phyloP scores from a whole-genome alignment of 176 grass and related monocot species.

The Cenchrus fungigraminus region DNA sequence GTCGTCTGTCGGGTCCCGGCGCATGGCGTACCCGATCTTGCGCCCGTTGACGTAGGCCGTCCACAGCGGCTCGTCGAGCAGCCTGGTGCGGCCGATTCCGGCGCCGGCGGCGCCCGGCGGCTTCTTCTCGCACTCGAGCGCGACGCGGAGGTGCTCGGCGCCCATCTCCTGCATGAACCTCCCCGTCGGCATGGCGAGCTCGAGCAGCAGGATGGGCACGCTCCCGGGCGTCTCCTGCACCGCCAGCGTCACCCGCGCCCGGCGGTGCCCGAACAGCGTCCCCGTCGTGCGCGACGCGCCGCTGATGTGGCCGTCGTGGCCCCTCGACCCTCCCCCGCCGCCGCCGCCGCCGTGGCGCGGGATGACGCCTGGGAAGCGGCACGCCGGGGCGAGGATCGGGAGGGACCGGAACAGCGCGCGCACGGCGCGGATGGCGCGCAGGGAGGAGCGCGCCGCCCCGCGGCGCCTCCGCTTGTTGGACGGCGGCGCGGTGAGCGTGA shows the following conservation, averaged over 20 bases:
- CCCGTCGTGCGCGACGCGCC: constrained; percentile 77
- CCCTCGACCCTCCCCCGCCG: constrained; percentile 30
- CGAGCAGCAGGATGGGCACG: constrained; percentile 83
- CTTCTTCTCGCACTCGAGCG: constrained; percentile 90
- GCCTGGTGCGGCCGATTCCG: constrained; percentile 49
- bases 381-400: constrained; percentile 77
- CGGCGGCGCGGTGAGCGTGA: constrained; percentile 67
- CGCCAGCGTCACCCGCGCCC: constrained; percentile 78
- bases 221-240: constrained; percentile 86
- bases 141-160: constrained; percentile 77
- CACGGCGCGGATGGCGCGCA: constrained; percentile 66
- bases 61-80: constrained; percentile 90
- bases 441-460: constrained; percentile 47
- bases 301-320: constrained; percentile 62
- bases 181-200: constrained; percentile 81
- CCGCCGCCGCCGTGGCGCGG: constrained; percentile 41
- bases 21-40: constrained; percentile 83
- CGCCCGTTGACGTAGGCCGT: constrained; percentile 88
- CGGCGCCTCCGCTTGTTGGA: constrained; percentile 55
- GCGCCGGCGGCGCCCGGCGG: constrained; percentile 44
- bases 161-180: constrained; percentile 99
- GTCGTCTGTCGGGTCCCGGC: constrained; percentile 69
- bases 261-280: constrained; percentile 87
- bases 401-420: constrained; percentile 84
- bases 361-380: constrained; percentile 65